phyloP scores from a whole-genome alignment of 495 filamentous ascomycete species.

The Penicilliopsis zonata region DNA sequence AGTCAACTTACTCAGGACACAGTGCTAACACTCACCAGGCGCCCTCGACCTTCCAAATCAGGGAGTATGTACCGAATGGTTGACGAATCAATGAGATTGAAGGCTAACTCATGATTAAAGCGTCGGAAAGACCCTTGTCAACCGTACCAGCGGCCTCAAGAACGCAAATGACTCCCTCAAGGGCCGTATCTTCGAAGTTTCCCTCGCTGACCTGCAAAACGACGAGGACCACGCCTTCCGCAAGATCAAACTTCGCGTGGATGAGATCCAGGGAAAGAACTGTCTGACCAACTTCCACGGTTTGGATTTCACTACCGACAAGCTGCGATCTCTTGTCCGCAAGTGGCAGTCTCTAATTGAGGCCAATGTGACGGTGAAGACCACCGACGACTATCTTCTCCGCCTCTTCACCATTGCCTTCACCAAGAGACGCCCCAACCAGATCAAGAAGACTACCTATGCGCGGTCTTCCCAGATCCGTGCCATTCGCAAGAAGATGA shows the following conservation, averaged over 20 bases:
- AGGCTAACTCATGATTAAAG: constrained; percentile 34
- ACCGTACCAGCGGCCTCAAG: constrained; percentile 98
- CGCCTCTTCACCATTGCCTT: constrained; percentile 97
- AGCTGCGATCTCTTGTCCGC: constrained; percentile 94
- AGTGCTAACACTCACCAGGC: constrained; percentile 45
- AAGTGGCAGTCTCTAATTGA: constrained; percentile 99
- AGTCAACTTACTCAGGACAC: not conserved
- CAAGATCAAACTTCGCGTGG: constrained; percentile 97
- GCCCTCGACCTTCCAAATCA: constrained; percentile 84
- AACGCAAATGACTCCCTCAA: constrained; percentile 98
- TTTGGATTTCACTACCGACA: constrained; percentile 99
- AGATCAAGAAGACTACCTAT: constrained; percentile 99
- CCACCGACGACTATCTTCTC: constrained; percentile 97
- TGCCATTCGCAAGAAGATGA: constrained; percentile 98
- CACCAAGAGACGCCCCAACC: constrained; percentile 96
- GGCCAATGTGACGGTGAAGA: constrained; percentile 99
- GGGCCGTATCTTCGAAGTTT: constrained; percentile 97
- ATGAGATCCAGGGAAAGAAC: constrained; percentile 99
- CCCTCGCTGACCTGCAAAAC: constrained; percentile 96
- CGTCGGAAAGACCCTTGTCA: constrained; percentile 98
- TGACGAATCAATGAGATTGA: too few species aligned
- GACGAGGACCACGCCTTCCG: constrained; percentile 99
- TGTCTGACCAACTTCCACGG: constrained; percentile 99
- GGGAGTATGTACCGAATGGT: constrained; percentile 89
- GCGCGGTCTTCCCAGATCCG: constrained; percentile 92